Evolutionary conservation across 164 flowering plant species (phyloP), one percentile per base, ranked within the genome.

Genomic region (Dillenia suffruticosa): DNA sequence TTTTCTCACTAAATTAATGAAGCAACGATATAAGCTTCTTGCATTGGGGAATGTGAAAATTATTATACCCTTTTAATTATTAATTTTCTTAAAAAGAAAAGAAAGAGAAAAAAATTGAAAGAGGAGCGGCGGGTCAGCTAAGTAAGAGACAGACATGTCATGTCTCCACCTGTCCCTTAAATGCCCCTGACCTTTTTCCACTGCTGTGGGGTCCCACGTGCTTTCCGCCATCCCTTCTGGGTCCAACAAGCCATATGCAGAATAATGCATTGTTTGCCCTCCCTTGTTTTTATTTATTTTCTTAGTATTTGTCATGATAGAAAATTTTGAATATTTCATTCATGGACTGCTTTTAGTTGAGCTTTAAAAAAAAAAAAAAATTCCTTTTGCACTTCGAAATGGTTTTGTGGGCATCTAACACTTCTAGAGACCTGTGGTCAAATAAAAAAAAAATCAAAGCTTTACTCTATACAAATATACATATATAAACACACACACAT

Each of bases 121-220:
- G 2, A 2, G 40, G 40, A 32, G 7, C 49, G 15, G 46, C 46
- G 74, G 52, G 59, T 53, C 59, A 51, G 66, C 51, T 44, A 52
- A 4, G 64, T 49, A 62, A 54, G 61, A 49, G 45, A 53, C 9
- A 63, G 68, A 65, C 72, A 68, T 62, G 16, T 32, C 19, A 2
- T 58, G 74, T 54, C 61, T 75, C 77, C 59, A 65, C 77, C 17
- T 70, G 74, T 70, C 75, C 49, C 45, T 4, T 59, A 64, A 67
- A 69, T 66, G 67, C 69, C 66, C 59, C 49, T 22, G 44, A 49
- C 57, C 61, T 62, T 63, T 62, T 26, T 13, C 16, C 45, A 19
- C 14, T 40, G 46, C 46, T 14, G 53, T 45, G 40, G 40, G 40
- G 40, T 32, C 40, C 40, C 40, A 32, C 40, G 40, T 32, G 40